Evolutionary conservation across 768 basidiomycete genomes (phyloP).

Genomic region (Termitomyces titanicus): DNA sequence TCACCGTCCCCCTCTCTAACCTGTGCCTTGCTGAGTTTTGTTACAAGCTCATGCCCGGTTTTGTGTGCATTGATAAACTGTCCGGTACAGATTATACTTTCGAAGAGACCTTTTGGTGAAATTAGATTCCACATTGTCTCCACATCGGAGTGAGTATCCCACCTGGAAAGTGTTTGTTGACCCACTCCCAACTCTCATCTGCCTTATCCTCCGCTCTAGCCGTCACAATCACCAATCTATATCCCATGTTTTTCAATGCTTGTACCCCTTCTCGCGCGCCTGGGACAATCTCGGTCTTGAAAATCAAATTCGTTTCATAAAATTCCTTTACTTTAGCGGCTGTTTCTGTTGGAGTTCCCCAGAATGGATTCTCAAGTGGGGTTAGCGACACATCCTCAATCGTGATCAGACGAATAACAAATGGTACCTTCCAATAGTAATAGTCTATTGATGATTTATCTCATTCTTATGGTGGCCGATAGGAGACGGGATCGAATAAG

Average conservation of each 20-base stretch:
- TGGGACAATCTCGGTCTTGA: constrained; percentile 46
- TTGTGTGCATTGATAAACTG: constrained; percentile 60
- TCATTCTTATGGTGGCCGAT: background rate
- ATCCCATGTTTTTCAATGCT: constrained; percentile 59
- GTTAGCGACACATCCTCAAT: background rate
- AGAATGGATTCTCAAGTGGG: constrained; percentile 43
- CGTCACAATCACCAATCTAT: constrained; percentile 69
- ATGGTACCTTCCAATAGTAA: constrained; percentile 68
- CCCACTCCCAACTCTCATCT: constrained; percentile 64
- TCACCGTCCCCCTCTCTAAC: constrained; percentile 27
- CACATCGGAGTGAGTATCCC: background rate
- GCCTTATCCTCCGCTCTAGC: constrained; percentile 57
- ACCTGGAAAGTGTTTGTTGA: constrained; percentile 63
- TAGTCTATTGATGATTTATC: constrained; percentile 41
- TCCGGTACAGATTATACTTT: constrained; percentile 67
- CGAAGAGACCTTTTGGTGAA: constrained; percentile 39
- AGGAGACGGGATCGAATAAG: background rate
- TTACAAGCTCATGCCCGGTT: constrained; percentile 39
- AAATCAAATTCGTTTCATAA: constrained; percentile 49
- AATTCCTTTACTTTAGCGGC: constrained; percentile 55
- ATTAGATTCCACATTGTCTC: background rate
- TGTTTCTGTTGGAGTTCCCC: constrained; percentile 60
- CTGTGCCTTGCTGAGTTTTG: constrained; percentile 68
- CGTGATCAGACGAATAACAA: background rate
- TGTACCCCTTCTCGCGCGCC: constrained; percentile 60